These are phyloP conservation scores for Gentiana straminea DNA, from an alignment of 257 asterid genomes.

Conservation along the genomic window DNA sequence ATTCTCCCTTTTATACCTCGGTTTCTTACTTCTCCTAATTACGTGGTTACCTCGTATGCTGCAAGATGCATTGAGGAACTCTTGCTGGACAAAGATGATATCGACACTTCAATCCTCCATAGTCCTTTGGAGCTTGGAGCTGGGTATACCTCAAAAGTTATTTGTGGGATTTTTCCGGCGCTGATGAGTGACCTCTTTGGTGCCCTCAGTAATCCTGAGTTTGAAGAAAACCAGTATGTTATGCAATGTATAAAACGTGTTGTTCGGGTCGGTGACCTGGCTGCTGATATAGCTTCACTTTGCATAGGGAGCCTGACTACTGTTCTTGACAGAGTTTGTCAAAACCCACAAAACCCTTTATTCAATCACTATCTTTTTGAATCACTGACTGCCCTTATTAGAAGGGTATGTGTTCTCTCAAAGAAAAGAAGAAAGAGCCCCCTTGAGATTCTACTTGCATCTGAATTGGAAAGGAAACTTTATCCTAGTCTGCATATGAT, in stretches of 20 bases:
- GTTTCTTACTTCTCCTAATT: constrained; percentile 57
- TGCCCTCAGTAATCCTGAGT: constrained; percentile 81
- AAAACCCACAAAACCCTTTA: constrained; percentile 73
- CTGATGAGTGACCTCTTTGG: constrained; percentile 74
- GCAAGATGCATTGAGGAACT: constrained; percentile 96
- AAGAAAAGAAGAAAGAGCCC: constrained; percentile 28
- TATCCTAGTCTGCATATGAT: constrained; percentile 64
- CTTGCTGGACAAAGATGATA: constrained; percentile 70
- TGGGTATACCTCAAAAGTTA: constrained; percentile 64
- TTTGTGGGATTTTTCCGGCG: constrained; percentile 51
- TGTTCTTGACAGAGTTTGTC: constrained; percentile 65
- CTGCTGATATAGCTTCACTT: constrained; percentile 67
- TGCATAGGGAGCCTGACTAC: constrained; percentile 64
- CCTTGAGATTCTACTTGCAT: constrained; percentile 59
- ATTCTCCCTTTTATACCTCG: constrained; percentile 79
- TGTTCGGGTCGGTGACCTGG: constrained; percentile 67
- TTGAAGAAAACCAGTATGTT: constrained; percentile 93
- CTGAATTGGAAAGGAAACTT: constrained; percentile 67
- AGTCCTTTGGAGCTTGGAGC: constrained; percentile 29
- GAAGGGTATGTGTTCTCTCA: constrained; percentile 15
- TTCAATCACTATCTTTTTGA: constrained; percentile 84
- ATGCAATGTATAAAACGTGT: constrained; percentile 98
- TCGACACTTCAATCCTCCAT: no score
- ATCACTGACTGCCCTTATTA: constrained; percentile 73
- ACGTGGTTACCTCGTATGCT: constrained; percentile 93